Base-by-base conservation (phyloP, 495 filamentous ascomycete genomes). In the Lichina pygmaea region DNA sequence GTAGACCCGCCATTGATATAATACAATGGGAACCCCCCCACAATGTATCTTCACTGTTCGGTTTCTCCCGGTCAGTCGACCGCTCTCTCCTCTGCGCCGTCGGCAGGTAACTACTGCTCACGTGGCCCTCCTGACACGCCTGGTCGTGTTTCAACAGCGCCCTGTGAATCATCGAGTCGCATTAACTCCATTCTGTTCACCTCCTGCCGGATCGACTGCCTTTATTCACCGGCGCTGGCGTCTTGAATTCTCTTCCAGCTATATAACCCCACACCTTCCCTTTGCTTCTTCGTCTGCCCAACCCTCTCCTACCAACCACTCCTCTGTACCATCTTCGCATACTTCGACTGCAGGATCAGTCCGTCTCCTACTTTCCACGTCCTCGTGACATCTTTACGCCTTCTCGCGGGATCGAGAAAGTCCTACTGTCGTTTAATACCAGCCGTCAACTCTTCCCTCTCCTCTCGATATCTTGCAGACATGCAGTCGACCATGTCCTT, bases 341-440 rank as follows among this genome's bases (percentile, higher is more conserved):
- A 39, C 36, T 39, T 11, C 36, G 36, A 39, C 13, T 39, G 24
- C 24, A 24, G 24, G 24, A 40, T 40, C 38, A 40, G 38, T 40
- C 38, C 12, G 38, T 40, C 15, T n/a, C 38, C 38, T 15, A 40
- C 4, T 40, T 40, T 40, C 15, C 38, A 40, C 38, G 38, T 40
- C 38, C 12, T 4, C 2, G 24, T 24, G 24, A 24, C 24, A 24
- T 24, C 24, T 24, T 24, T 24, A 24, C 24, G 10, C 13, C 36
- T 39, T 38, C 46, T 48, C 41, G 46, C 46, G 10, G 46, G 41
- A 24, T 48, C 46, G 38, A 48, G 46, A 47, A n/a, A 24, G 24
- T 4, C 24, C 24, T 4, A 24, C 24, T 24, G 24, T 24, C 24
- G 11, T 32, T 43, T 43, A 16, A 17, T 24, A 11, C 13, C 36